These are phyloP conservation scores for Ophiostoma sp. DNA, from an alignment of 2,329 filamentous ascomycete genomes.

Conservation along the genomic window DNA sequence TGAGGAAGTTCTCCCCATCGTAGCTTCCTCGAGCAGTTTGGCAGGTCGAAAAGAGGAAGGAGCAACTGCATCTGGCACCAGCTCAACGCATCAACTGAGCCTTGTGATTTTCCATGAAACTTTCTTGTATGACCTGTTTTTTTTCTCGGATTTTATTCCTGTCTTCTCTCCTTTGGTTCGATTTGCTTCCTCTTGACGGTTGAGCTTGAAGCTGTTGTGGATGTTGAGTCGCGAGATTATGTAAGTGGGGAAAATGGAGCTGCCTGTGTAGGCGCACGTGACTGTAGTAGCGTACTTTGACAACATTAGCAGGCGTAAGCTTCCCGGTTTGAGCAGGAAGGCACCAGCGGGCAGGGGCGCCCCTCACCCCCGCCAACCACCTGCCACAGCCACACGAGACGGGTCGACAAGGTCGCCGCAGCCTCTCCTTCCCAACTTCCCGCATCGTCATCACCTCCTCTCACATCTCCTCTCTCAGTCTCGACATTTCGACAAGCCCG, in stretches of 20 bases:
- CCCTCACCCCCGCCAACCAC: constrained; percentile 25
- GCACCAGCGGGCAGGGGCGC: constrained; percentile 12
- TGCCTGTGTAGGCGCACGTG: not conserved
- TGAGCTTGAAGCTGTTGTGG: not conserved
- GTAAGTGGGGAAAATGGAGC: not conserved
- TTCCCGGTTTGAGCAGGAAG: constrained; percentile 7
- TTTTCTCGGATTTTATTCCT: not conserved
- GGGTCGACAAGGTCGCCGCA: constrained; percentile 7
- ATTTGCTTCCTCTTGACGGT: not conserved
- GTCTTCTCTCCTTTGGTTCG: too few species aligned
- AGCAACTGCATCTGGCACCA: not conserved
- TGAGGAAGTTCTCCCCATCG: not conserved
- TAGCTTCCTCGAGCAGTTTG: not conserved
- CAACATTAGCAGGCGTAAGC: constrained; percentile 14
- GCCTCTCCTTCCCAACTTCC: constrained; percentile 16
- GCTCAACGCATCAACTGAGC: too few species aligned
- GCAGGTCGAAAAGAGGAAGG: not conserved
- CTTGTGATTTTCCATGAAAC: not conserved
- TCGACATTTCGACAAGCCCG: not conserved
- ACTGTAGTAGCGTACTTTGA: not conserved
- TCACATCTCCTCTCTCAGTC: not conserved
- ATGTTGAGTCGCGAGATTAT: constrained; percentile 14
- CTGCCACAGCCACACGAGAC: constrained; percentile 23
- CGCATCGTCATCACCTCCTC: constrained; percentile 21
- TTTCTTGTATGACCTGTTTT: too few species aligned